Percentiles rank a stretch among this genome's conserved stretches.
Conservation (phyloP, 305 asterid species). For the Petunia hybrid region DNA sequence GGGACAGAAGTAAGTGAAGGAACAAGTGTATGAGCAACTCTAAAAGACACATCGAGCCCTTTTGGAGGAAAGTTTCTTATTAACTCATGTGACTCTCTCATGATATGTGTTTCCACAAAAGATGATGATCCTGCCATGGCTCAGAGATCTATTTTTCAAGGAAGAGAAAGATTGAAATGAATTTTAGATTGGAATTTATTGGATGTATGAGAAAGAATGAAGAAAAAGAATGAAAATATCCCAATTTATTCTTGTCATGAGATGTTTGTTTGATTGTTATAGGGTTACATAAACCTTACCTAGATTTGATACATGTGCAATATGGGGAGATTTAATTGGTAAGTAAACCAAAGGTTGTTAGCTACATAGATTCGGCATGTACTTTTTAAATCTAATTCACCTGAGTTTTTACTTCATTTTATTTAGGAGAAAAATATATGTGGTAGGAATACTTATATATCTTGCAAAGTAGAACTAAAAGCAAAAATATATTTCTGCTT, state of each 20-base stretch:
- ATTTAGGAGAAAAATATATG: too few relatives aligned
- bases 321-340: background rate
- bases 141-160: too few relatives aligned
- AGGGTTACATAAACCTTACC: background rate
- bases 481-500: background rate
- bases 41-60: background rate
- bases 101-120: background rate
- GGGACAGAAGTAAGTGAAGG: background rate
- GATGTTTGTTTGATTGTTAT: background rate
- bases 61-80: background rate
- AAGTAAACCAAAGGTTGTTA: background rate
- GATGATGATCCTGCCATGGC: background rate
- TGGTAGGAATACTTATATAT: background rate
- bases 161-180: background rate
- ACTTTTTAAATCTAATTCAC: background rate
- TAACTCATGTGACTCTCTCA: background rate
- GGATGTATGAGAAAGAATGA: background rate
- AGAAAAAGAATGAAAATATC: background rate
- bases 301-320: background rate
- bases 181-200: too few relatives aligned
- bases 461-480: too few relatives aligned
- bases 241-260: background rate
- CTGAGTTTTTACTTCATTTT: too few relatives aligned
- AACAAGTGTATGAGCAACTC: background rate
- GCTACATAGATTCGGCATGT: background rate